Percentiles rank a stretch among this genome's conserved stretches.
These are phyloP conservation scores for Dactylellina cionopaga DNA, from an alignment of 2,329 filamentous ascomycete genomes.

Conservation along the genomic window DNA sequence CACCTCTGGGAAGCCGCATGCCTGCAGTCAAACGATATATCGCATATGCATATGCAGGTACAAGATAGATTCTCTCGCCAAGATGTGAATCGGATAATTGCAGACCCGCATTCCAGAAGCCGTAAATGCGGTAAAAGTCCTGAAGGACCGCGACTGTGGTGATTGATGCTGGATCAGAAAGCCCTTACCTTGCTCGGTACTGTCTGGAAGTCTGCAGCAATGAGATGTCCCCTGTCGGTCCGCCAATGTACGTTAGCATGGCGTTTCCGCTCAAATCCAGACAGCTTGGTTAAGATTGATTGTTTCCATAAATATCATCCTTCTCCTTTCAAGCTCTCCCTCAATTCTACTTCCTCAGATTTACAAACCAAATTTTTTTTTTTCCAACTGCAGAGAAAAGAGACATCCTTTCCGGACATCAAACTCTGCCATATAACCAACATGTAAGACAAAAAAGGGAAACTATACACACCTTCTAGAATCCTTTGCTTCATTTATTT, in stretches of 20 bases:
- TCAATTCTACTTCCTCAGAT: background rate
- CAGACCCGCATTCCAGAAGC: slow-evolving; percentile 5
- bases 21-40: slow-evolving; percentile 5
- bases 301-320: slow-evolving; percentile 8
- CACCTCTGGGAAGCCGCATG: slow-evolving; percentile 8
- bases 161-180: background rate
- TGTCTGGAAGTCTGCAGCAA: slow-evolving; percentile 37
- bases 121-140: background rate
- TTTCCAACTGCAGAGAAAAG: too few relatives aligned
- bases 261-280: slow-evolving; percentile 7
- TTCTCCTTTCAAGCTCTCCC: background rate
- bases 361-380: too few relatives aligned
- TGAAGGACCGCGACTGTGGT: background rate
- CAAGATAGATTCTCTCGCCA: background rate
- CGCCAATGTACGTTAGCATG: slow-evolving; percentile 31
- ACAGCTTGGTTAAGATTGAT: slow-evolving; percentile 5
- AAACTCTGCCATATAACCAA: background rate
- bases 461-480: slow-evolving; percentile 32
- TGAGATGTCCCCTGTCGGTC: slow-evolving; percentile 25
- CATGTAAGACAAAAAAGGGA: background rate
- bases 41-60: slow-evolving; percentile 30
- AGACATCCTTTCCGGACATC: background rate
- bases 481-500: slow-evolving; percentile 39
- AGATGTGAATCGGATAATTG: slow-evolving; percentile 29
- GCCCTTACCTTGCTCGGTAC: slow-evolving; percentile 38